Conservation (phyloP, 2,329 filamentous ascomycete genomes). For the Trichoderma koningii region DNA sequence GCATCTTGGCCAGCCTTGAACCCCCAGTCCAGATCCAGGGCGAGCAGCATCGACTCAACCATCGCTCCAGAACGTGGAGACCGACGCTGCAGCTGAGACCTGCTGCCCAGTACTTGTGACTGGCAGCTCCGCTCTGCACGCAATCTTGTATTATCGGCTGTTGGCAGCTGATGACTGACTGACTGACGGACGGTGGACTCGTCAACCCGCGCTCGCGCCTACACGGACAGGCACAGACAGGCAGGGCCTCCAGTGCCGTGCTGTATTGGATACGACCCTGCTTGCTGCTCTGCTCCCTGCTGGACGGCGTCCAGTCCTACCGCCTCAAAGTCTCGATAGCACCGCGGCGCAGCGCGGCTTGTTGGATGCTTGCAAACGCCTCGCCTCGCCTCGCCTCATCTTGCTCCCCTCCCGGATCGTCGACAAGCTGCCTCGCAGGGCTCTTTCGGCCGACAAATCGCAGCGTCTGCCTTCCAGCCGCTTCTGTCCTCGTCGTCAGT, state of each 20-base stretch:
- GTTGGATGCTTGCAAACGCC: conserved; percentile 21
- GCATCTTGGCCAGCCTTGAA: background rate
- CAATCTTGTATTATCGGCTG: background rate
- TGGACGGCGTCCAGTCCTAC: background rate
- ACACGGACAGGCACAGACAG: background rate
- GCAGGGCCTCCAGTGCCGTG: background rate
- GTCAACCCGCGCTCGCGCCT: background rate
- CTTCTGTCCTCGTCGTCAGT: no score
- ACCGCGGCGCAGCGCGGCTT: conserved; percentile 17
- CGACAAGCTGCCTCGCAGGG: conserved; percentile 24
- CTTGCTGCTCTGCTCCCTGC: background rate
- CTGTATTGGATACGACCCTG: background rate
- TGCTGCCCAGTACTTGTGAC: background rate
- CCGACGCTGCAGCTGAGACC: background rate
- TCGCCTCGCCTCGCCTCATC: background rate
- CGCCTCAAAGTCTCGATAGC: background rate
- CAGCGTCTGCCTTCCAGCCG: no score
- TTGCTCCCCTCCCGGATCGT: background rate
- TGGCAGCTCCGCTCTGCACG: background rate
- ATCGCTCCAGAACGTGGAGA: background rate
- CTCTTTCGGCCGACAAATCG: background rate
- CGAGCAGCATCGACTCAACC: conserved; percentile 9
- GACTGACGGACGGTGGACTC: background rate
- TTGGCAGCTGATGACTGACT: background rate
- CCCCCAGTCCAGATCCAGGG: conserved; percentile 17